Conservation (phyloP, 2,329 filamentous ascomycete genomes). For the Colletotrichum costaricense region DNA sequence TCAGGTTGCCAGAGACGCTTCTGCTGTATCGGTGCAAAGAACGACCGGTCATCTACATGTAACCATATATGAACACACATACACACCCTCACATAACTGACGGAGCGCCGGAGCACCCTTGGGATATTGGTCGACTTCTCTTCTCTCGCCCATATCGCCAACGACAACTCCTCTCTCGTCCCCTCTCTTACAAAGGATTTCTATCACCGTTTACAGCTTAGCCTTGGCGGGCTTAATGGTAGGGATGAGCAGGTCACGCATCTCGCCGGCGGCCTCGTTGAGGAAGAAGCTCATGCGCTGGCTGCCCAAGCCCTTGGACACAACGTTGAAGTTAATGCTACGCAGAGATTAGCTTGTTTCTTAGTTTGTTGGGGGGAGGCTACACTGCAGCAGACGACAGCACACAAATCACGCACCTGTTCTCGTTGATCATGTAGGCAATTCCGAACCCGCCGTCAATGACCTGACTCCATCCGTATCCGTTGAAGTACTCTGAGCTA, state of each 20-base stretch:
- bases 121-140: neutral
- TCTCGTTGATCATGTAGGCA: conserved; percentile 99
- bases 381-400: neutral
- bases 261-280: conserved; percentile 90
- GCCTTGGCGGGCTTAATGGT: conserved; percentile 85
- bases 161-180: neutral
- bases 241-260: conserved; percentile 86
- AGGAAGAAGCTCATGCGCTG: conserved; percentile 96
- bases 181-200: neutral
- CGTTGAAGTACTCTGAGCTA: conserved; percentile 97
- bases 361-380: neutral
- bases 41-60: neutral
- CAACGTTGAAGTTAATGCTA: conserved; percentile 97
- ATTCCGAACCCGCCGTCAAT: conserved; percentile 97
- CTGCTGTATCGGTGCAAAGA: conserved; percentile 16
- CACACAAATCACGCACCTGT: conserved; percentile 68
- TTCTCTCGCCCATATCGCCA: too few species aligned
- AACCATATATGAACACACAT: neutral
- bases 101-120: neutral
- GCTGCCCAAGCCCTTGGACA: conserved; percentile 90
- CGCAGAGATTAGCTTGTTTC: conserved; percentile 23
- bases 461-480: conserved; percentile 98
- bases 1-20: conserved; percentile 16
- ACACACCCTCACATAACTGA: neutral
- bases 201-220: conserved; percentile 74